Percentiles rank a stretch among this genome's conserved stretches.
These are phyloP conservation scores for Podaxis sp. DNA, from an alignment of 768 basidiomycete genomes.

Conservation along the genomic window DNA sequence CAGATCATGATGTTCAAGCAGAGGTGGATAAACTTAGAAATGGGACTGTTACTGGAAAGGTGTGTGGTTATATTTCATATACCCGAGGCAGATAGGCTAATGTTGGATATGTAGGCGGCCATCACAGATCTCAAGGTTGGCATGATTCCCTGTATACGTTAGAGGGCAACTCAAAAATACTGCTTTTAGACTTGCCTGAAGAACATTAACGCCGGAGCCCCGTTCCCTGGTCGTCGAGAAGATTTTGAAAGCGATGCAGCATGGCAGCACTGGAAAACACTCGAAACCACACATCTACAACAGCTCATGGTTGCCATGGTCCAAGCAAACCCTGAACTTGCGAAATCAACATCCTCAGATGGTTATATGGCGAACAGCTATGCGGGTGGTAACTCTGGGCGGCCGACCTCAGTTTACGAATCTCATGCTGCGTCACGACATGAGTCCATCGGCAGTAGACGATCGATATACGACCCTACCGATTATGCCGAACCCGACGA, in stretches of 20 bases:
- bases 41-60: slow-evolving; percentile 76
- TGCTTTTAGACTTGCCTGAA: slow-evolving; percentile 76
- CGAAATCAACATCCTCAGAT: slow-evolving; percentile 72
- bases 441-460: slow-evolving; percentile 65
- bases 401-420: slow-evolving; percentile 60
- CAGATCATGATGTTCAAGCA: slow-evolving; percentile 61
- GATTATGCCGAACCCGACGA: slow-evolving; percentile 60
- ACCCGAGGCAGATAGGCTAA: neutral
- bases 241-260: slow-evolving; percentile 85
- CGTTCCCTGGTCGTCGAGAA: slow-evolving; percentile 83
- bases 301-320: slow-evolving; percentile 89
- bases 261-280: slow-evolving; percentile 80
- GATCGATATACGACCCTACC: slow-evolving; percentile 48
- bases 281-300: slow-evolving; percentile 82
- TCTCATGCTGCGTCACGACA: slow-evolving; percentile 45
- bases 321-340: slow-evolving; percentile 81
- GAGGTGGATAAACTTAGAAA: slow-evolving; percentile 71
- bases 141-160: slow-evolving; percentile 1
- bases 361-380: slow-evolving; percentile 24
- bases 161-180: slow-evolving; percentile 10
- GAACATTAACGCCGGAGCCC: slow-evolving; percentile 79
- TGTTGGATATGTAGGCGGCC: slow-evolving; percentile 57
- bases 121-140: slow-evolving; percentile 82
- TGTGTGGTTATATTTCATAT: slow-evolving; percentile 22
- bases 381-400: slow-evolving; percentile 23